A percentile compares a stretch with the other conserved stretches of the same genome.
Conservation (phyloP, 2,329 filamentous ascomycete species). For the Paracoccidioides lutzii region DNA sequence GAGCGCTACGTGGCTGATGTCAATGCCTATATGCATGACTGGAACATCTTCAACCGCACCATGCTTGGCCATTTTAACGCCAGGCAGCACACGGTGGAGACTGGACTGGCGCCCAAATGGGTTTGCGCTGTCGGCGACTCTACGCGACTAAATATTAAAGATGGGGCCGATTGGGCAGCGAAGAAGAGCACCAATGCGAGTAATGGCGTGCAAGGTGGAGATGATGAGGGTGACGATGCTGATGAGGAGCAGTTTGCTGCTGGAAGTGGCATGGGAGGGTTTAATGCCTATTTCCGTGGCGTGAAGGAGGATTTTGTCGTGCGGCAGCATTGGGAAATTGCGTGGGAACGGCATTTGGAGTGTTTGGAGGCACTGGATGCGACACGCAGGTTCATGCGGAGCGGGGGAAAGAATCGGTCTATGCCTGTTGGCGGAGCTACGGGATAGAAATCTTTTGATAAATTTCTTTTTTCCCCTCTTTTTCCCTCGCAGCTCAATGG, state of each 20-base stretch:
- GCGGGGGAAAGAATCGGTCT: constrained; percentile 1
- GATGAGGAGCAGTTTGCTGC: constrained; percentile 20
- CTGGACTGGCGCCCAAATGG: constrained; percentile 36
- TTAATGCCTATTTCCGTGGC: constrained; percentile 32
- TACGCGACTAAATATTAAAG: constrained; percentile 19
- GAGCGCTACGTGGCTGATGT: constrained; percentile 41
- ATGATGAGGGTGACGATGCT: constrained; percentile 16
- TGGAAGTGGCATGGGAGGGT: constrained; percentile 28
- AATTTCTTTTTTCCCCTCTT: background rate
- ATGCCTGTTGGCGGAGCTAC: background rate
- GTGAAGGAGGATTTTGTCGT: constrained; percentile 35
- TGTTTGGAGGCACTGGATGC: constrained; percentile 27
- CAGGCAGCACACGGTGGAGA: constrained; percentile 37
- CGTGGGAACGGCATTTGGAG: constrained; percentile 33
- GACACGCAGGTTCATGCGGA: constrained; percentile 9
- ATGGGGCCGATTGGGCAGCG: background rate
- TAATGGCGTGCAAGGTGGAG: constrained; percentile 1
- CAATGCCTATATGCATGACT: constrained; percentile 44
- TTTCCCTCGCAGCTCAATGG: background rate
- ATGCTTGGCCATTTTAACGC: constrained; percentile 45
- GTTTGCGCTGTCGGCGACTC: constrained; percentile 41
- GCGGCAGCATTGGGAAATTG: constrained; percentile 37
- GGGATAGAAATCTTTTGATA: background rate
- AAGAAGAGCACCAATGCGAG: background rate
- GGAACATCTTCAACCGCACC: constrained; percentile 40